phyloP scores from a whole-genome alignment of 805 yeast species.

The Cyberlindnera bimundalis region DNA sequence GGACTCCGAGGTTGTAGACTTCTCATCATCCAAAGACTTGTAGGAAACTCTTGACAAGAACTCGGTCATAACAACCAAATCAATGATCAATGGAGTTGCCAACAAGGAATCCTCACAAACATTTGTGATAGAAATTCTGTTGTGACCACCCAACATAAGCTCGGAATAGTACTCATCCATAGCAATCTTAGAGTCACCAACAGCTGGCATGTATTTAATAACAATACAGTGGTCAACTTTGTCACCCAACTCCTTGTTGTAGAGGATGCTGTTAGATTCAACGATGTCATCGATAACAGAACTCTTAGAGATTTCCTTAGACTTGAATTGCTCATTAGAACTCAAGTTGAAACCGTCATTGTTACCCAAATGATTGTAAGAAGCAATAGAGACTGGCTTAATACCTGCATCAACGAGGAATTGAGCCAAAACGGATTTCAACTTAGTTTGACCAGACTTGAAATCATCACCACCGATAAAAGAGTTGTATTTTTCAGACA shows the following conservation, averaged over 20 bases:
- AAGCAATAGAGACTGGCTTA: constrained; percentile 89
- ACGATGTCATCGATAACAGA: constrained; percentile 94
- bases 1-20: constrained; percentile 29
- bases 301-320: constrained; percentile 91
- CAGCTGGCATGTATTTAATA: constrained; percentile 90
- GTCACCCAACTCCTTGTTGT: constrained; percentile 74
- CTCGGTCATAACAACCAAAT: constrained; percentile 85
- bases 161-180: constrained; percentile 98
- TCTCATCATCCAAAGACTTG: constrained; percentile 47
- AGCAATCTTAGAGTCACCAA: constrained; percentile 94
- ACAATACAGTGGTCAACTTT: constrained; percentile 92
- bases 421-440: constrained; percentile 95
- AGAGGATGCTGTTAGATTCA: constrained; percentile 78
- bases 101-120: constrained; percentile 94
- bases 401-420: constrained; percentile 96
- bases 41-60: constrained; percentile 84
- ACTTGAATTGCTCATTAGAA: constrained; percentile 89
- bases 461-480: constrained; percentile 97
- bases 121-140: constrained; percentile 88
- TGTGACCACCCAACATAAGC: constrained; percentile 96
- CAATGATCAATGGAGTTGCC: constrained; percentile 93
- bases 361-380: constrained; percentile 94
- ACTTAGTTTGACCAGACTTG: constrained; percentile 94
- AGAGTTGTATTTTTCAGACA: constrained; percentile 71
- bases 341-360: constrained; percentile 92